A percentile compares a stretch with the other conserved stretches of the same genome.
Evolutionary conservation across 805 yeast species (phyloP).

Genomic region (Brettanomyces custersianus): DNA sequence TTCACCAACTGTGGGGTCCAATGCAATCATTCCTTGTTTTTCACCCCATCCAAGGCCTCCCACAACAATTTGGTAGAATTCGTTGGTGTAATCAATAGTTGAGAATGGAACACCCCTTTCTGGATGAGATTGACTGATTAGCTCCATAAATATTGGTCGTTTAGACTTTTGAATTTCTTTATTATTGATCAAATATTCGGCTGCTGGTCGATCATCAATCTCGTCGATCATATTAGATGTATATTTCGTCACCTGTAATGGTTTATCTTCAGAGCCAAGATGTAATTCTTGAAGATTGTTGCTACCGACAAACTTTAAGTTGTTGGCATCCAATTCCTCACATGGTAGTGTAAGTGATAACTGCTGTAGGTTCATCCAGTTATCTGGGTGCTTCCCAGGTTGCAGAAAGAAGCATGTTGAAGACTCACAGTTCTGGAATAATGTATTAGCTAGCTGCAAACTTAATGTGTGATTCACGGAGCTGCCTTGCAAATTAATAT

Average conservation of each 20-base stretch:
- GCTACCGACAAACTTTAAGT: background rate
- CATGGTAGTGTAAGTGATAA: slow-evolving; percentile 6
- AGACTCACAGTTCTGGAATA: slow-evolving; percentile 18
- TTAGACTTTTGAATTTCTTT: slow-evolving; percentile 22
- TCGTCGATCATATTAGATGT: slow-evolving; percentile 52
- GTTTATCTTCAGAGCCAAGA: slow-evolving; percentile 6
- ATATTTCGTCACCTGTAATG: slow-evolving; percentile 36
- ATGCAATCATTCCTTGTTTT: slow-evolving; percentile 54
- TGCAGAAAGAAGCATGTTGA: slow-evolving; percentile 18
- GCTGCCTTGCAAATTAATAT: slow-evolving; percentile 3
- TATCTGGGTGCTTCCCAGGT: slow-evolving; percentile 6
- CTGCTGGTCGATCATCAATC: slow-evolving; percentile 48
- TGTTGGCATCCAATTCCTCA: background rate
- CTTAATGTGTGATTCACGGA: slow-evolving; percentile 1
- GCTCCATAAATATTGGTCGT: slow-evolving; percentile 16
- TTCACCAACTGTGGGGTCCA: slow-evolving; percentile 46
- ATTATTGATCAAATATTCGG: slow-evolving; percentile 43
- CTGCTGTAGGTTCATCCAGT: slow-evolving; percentile 8
- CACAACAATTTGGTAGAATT: slow-evolving; percentile 47
- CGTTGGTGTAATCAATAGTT: slow-evolving; percentile 10
- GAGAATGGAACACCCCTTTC: background rate
- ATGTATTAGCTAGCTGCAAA: slow-evolving; percentile 17
- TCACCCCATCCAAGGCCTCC: slow-evolving; percentile 78
- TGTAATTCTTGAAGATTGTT: slow-evolving; percentile 8
- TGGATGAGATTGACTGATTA: slow-evolving; percentile 6